These are phyloP conservation scores for Pouteria glomerata DNA, from an alignment of 148 eudicot species.

Conservation along the genomic window DNA sequence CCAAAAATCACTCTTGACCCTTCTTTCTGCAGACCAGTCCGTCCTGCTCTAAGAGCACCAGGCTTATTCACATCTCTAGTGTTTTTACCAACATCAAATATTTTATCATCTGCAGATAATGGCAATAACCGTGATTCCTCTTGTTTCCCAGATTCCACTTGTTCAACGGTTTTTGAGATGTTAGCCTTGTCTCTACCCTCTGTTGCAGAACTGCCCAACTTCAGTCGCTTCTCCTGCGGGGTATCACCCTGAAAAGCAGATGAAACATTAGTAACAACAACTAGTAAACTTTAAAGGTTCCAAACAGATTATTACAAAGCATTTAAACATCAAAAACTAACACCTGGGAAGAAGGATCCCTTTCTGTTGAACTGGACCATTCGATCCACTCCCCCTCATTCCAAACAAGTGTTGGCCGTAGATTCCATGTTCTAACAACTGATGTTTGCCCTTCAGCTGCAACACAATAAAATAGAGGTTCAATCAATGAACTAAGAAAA, in stretches of 20 bases:
- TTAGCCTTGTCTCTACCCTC: slow-evolving; percentile 35
- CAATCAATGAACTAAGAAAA: background rate
- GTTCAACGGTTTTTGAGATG: slow-evolving; percentile 19
- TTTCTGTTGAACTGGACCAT: slow-evolving; percentile 41
- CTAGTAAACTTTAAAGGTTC: background rate
- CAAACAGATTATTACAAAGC: too few relatives aligned
- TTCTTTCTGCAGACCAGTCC: slow-evolving; percentile 67
- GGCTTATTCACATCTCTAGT: slow-evolving; percentile 41
- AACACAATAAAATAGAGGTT: slow-evolving; percentile 9
- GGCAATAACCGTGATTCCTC: slow-evolving; percentile 42
- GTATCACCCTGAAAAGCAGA: slow-evolving; percentile 56
- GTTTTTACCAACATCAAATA: slow-evolving; percentile 61
- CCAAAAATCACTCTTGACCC: slow-evolving; percentile 75
- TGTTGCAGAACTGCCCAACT: slow-evolving; percentile 36
- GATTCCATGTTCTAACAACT: slow-evolving; percentile 69
- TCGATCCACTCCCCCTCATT: slow-evolving; percentile 82
- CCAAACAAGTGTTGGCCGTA: slow-evolving; percentile 79
- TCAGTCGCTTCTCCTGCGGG: slow-evolving; percentile 68
- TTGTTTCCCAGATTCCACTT: too few relatives aligned
- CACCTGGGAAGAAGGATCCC: slow-evolving; percentile 50
- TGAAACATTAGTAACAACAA: background rate
- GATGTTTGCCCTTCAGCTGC: slow-evolving; percentile 73
- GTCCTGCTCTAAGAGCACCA: slow-evolving; percentile 42
- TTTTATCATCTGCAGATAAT: slow-evolving; percentile 52
- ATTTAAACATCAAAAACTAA: too few relatives aligned